Conservation (phyloP, 2,329 filamentous ascomycete genomes). For the Beauveria bassiana region DNA sequence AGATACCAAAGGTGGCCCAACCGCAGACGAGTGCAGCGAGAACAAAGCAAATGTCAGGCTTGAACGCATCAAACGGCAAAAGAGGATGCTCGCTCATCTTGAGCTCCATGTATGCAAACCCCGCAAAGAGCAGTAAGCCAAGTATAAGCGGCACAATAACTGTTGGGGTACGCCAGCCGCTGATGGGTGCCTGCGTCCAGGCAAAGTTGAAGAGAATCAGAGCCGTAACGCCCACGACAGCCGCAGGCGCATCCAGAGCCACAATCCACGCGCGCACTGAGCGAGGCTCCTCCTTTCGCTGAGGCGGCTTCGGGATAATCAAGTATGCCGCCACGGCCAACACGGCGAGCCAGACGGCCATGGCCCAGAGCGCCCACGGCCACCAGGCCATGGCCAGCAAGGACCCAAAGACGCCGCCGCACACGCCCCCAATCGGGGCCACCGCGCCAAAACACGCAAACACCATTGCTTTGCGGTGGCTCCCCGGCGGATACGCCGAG, state of each 20-base stretch:
- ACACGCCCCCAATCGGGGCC: slow-evolving; percentile 37
- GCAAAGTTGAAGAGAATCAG: slow-evolving; percentile 59
- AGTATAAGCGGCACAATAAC: slow-evolving; percentile 50
- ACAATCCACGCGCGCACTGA: slow-evolving; percentile 15
- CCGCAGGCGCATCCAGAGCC: slow-evolving; percentile 33
- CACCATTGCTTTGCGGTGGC: slow-evolving; percentile 48
- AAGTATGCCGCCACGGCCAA: slow-evolving; percentile 25
- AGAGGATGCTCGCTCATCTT: slow-evolving; percentile 42
- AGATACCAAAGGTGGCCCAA: slow-evolving; percentile 48
- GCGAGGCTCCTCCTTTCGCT: slow-evolving; percentile 12
- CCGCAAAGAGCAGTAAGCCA: slow-evolving; percentile 43
- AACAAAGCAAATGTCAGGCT: slow-evolving; percentile 46
- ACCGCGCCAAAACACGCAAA: slow-evolving; percentile 44
- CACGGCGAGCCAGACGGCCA: slow-evolving; percentile 27
- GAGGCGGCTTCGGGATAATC: slow-evolving; percentile 26
- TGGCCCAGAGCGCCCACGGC: slow-evolving; percentile 40
- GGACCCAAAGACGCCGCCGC: slow-evolving; percentile 33
- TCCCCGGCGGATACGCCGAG: slow-evolving; percentile 45
- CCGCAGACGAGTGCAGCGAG: slow-evolving; percentile 45
- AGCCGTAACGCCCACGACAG: slow-evolving; percentile 39
- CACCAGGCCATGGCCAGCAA: slow-evolving; percentile 36
- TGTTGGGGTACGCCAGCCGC: slow-evolving; percentile 49
- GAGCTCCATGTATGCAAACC: slow-evolving; percentile 51
- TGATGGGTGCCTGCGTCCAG: slow-evolving; percentile 56
- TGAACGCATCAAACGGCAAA: slow-evolving; percentile 43